A percentile compares a stretch with the other conserved stretches of the same genome.
Evolutionary conservation across 148 eudicot species (phyloP).

Genomic region (Amaranthus palmeri): DNA sequence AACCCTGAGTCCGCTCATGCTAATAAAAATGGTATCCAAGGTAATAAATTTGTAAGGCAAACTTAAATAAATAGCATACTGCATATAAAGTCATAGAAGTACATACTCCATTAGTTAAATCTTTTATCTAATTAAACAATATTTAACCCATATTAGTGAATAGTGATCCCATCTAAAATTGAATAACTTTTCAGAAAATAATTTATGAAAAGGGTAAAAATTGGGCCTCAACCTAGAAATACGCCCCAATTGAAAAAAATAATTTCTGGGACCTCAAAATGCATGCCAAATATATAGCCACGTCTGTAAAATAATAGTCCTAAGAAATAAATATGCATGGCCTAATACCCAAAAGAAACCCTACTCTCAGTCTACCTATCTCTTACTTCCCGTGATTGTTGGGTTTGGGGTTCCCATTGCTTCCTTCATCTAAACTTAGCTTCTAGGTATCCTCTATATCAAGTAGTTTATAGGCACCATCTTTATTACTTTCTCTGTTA

Average conservation of each 20-base stretch:
- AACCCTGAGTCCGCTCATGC: too few species aligned
- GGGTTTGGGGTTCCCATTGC: constrained; percentile 8
- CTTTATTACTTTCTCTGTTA: too few species aligned
- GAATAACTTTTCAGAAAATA: too few species aligned
- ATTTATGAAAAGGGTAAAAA: too few species aligned
- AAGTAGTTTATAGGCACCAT: too few species aligned
- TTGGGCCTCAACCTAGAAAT: constrained; percentile 23
- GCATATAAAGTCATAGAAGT: too few species aligned
- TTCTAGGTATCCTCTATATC: not conserved
- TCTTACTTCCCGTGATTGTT: constrained; percentile 27
- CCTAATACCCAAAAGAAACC: constrained; percentile 26
- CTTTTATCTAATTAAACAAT: too few species aligned
- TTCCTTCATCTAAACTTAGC: constrained; percentile 3
- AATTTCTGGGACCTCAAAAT: constrained; percentile 15
- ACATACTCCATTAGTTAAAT: too few species aligned
- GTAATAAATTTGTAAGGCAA: too few species aligned
- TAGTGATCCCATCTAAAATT: too few species aligned
- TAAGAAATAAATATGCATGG: constrained; percentile 6
- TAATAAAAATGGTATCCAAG: too few species aligned
- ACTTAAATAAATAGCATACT: too few species aligned
- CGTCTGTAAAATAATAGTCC: not conserved
- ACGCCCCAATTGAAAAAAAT: not conserved
- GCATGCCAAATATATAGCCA: constrained; percentile 14
- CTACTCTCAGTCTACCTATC: not conserved
- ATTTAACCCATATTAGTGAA: not conserved